Evolutionary conservation across 2,329 filamentous ascomycete genomes (phyloP), one percentile per base, ranked within the genome.

Genomic region (Aspergillus neotritici): DNA sequence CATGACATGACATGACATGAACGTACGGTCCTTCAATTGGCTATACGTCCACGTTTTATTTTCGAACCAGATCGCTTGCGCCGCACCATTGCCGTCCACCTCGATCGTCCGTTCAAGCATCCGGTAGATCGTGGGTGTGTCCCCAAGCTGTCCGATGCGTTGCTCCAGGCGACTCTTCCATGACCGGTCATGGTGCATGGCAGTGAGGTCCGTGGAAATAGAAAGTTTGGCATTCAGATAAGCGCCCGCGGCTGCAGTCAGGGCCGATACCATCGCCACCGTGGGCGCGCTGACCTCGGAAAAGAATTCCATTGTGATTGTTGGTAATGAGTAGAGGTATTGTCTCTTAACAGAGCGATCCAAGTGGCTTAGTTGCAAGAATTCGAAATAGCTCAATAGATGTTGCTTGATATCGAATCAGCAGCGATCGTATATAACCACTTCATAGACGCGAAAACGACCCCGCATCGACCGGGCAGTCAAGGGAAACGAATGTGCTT

Each of bases 21-120:
- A 62, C 66, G 42, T 46, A 72, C 71, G 53, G 17, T 63, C 63
- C 47, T 69, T 71, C 31, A 74, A 43, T 43, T 73, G 62, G 2
- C 52, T 59, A 52, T 74, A 75, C 3, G 67, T 73, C 71, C 70
- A 74, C 4, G 61, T 67, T 47, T 65, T 68, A 2, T 69, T 64
- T 47, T 75, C 72, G 55, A 75, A 74, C 70, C 71, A 75, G 8
- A 75, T 51, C 4, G 67, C 68, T 34, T 74, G 69, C 3, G 51
- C 53, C 4, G 65, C 60, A 14, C 62, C 64, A 12, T 62, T 57
- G 3, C 61, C 62, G 28, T 71, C 60, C 0, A 66, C 64, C 7
- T 67, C 65, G 30, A 72, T 61, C 0, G 65, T 64, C 16, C 62
- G 57, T 47, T 68, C 61, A 4, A 74, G 64, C 56, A 74, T 60